Evolutionary conservation across 768 basidiomycete genomes (phyloP).

Genomic region (Favolaschia claudopus): DNA sequence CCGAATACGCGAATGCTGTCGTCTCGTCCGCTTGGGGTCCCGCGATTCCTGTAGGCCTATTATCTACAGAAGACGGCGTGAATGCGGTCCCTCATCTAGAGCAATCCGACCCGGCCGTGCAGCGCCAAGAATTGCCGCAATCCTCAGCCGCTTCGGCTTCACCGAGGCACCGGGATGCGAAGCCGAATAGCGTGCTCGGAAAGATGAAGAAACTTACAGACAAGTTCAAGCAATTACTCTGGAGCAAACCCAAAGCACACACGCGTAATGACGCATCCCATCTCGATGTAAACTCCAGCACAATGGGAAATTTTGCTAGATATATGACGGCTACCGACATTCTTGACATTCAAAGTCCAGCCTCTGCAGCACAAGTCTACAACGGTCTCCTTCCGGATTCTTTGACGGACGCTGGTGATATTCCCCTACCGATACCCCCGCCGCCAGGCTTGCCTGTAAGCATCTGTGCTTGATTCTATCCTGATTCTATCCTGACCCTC

Average conservation of each 20-base stretch:
- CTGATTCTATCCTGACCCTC: not conserved
- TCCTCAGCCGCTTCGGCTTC: not conserved
- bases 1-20: slow-evolving; percentile 44
- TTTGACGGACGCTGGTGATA: slow-evolving; percentile 3
- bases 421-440: slow-evolving; percentile 22
- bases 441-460: slow-evolving; percentile 39
- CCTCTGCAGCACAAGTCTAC: slow-evolving; percentile 20
- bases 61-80: not conserved
- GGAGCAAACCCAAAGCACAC: slow-evolving; percentile 15
- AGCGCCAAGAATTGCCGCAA: not conserved
- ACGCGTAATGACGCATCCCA: slow-evolving; percentile 7
- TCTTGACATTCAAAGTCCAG: slow-evolving; percentile 20
- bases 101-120: not conserved
- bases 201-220: slow-evolving; percentile 37
- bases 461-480: not conserved
- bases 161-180: slow-evolving; percentile 4
- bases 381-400: slow-evolving; percentile 14
- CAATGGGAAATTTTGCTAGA: slow-evolving; percentile 1
- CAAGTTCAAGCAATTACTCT: slow-evolving; percentile 37
- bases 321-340: slow-evolving; percentile 12
- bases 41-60: slow-evolving; percentile 12
- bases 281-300: slow-evolving; percentile 19
- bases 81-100: not conserved
- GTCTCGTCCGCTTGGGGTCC: slow-evolving; percentile 43
- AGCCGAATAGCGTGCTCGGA: slow-evolving; percentile 21